Base-by-base conservation (phyloP, 345 rosid species). In the Mercurialis annua region DNA sequence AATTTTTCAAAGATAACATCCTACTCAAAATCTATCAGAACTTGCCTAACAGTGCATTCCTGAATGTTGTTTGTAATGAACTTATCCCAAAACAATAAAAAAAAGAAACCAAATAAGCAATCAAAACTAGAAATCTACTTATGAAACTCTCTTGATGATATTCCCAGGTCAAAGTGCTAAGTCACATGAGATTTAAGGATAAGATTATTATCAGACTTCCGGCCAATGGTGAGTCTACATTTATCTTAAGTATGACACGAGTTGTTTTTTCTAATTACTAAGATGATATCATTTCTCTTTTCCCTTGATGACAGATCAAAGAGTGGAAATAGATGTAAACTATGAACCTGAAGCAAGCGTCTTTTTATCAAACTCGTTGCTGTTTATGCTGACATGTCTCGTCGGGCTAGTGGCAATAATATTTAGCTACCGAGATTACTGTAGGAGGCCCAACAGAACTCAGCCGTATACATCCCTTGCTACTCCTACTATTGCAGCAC, bases 121-220 rank as follows among this genome's bases (percentile, higher is more conserved):
- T 6, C 1, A 4, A 4, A 23, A 16, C 23, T 5, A 60, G n/a
- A 60, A 7, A 20, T n/a, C n/a, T n/a, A n/a, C n/a, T n/a, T n/a
- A n/a, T n/a, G n/a, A n/a, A n/a, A n/a, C n/a, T n/a, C 59, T 71
- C 15, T 43, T 66, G 20, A 56, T 40, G 27, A 21, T 62, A 36
- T 75, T 65, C 63, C 44, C 88, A 92, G 97, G 86, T 92, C 46
- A 69, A 70, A 66, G 90, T 76, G 55, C 66, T 78, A 30, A 66
- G 70, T 63, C 43, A 74, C 65, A 79, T 78, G 73, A 77, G 75
- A 66, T 83, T 92, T 74, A 77, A 79, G 53, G 93, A 92, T 67
- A 78, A 64, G 74, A 81, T 92, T 46, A 46, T 73, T 57, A 69
- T 92, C 78, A 77, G 81, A 46, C 98, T 90, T 57, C 96, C 90